Evolutionary conservation across 441 rosid species (phyloP), one percentile per base, ranked within the genome.

Genomic region (Geranium incanum): DNA sequence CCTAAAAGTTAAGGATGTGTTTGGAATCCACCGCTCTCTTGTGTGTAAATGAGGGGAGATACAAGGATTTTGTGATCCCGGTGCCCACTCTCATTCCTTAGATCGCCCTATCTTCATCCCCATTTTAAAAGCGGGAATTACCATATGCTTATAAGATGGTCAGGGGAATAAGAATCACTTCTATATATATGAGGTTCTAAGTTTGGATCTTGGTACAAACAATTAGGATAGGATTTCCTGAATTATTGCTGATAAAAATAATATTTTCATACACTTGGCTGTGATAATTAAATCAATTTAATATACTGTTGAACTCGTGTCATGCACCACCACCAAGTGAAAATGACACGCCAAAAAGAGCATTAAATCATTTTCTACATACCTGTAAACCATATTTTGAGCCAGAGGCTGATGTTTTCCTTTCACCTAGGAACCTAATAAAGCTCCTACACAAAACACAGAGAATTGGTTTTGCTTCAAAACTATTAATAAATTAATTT

Each of bases 361-460:
- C 60, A 52, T 52, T 52, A 0, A n/a, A 15, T 16, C 18, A 67
- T 18, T 5, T 68, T 69, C 19, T 13, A 68, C 72, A 76, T 78
- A 90, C 99, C 97, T 95, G 99, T 5, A 92, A 85, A 78, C 98
- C 90, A 75, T 88, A 90, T 80, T 79, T 95, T 72, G 98, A 71
- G 75, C 89, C 81, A 67, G 95, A 74, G 33, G 88, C 70, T 78
- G 87, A 76, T 12, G 85, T 77, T 84, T 88, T 92, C 85, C 80
- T 89, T 80, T 90, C 98, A 37, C 89, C 97, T 18, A 92, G 89
- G 81, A 87, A 88, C 81, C 89, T 86, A 76, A 88, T 66, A 81
- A 95, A 95, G 78, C 82, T 89, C 99, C 99, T 95, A 67, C 63
- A n/a, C 15, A 68, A 23, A n/a, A 76, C 66, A 73, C 70, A 72